Conservation (phyloP, 306 rosid species). For the Ceratonia siliqua region DNA sequence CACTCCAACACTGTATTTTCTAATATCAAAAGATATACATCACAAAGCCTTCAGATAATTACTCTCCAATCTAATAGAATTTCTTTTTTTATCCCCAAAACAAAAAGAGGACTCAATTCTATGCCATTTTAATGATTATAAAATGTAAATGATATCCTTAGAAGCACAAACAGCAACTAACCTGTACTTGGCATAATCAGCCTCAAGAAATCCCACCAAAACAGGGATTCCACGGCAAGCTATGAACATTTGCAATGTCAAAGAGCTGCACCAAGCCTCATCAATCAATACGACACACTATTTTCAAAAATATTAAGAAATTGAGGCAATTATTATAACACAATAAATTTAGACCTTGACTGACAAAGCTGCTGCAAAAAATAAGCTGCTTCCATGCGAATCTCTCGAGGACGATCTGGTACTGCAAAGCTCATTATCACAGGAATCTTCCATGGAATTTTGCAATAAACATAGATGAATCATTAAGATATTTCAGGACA, state of each 20-base stretch:
- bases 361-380: slow-evolving; percentile 98
- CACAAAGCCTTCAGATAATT: too few species aligned
- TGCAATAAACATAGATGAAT: slow-evolving; percentile 37
- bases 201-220: slow-evolving; percentile 95
- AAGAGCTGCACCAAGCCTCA: slow-evolving; percentile 58
- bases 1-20: too few species aligned
- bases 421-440: slow-evolving; percentile 85
- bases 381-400: slow-evolving; percentile 98
- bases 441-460: slow-evolving; percentile 71
- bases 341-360: slow-evolving; percentile 66
- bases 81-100: too few species aligned
- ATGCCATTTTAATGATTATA: background rate
- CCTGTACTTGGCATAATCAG: slow-evolving; percentile 99
- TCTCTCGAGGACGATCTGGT: slow-evolving; percentile 92
- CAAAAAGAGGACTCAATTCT: too few species aligned
- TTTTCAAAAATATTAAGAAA: slow-evolving; percentile 10
- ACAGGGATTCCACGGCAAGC: slow-evolving; percentile 99
- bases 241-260: slow-evolving; percentile 97
- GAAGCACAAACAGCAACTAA: slow-evolving; percentile 42
- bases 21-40: too few species aligned
- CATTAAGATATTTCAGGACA: slow-evolving; percentile 24
- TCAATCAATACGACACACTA: slow-evolving; percentile 30
- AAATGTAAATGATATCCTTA: slow-evolving; percentile 1
- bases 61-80: too few species aligned
- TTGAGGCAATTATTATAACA: background rate